Conservation (phyloP, 495 filamentous ascomycete genomes). For the Podospora appendiculata region DNA sequence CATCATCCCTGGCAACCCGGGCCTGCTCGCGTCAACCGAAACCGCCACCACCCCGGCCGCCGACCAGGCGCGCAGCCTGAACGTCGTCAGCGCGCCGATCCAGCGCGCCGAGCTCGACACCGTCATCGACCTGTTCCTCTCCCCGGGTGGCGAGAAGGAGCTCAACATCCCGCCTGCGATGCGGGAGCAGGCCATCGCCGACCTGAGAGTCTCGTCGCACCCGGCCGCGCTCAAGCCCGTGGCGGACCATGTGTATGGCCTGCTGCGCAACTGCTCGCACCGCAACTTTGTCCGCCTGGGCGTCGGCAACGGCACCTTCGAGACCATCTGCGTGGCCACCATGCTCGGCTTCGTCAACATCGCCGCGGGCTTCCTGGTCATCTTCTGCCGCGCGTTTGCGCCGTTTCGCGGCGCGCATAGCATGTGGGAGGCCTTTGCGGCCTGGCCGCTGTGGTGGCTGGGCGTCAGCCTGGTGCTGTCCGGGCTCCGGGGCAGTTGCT, state of each 20-base stretch:
- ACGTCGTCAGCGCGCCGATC: slow-evolving; percentile 3
- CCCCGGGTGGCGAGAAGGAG: slow-evolving; percentile 29
- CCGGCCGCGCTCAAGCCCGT: slow-evolving; percentile 23
- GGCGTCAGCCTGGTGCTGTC: slow-evolving; percentile 28
- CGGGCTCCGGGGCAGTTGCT: slow-evolving; percentile 31
- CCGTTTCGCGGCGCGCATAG: slow-evolving; percentile 22
- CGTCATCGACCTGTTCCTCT: slow-evolving; percentile 29
- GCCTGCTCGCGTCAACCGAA: not conserved
- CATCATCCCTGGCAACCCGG: slow-evolving; percentile 2
- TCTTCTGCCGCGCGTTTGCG: slow-evolving; percentile 23
- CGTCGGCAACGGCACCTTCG: slow-evolving; percentile 36
- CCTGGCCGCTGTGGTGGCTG: slow-evolving; percentile 34
- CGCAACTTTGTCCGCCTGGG: slow-evolving; percentile 42
- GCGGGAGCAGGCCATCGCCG: slow-evolving; percentile 20
- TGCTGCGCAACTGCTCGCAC: slow-evolving; percentile 43
- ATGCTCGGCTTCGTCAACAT: slow-evolving; percentile 25
- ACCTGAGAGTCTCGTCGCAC: slow-evolving; percentile 18
- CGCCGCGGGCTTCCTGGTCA: slow-evolving; percentile 23
- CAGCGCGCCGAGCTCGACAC: slow-evolving; percentile 24
- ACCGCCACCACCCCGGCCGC: not conserved
- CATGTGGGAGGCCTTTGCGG: slow-evolving; percentile 27
- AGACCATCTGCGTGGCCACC: slow-evolving; percentile 35
- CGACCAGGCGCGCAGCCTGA: not conserved
- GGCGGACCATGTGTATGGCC: slow-evolving; percentile 35
- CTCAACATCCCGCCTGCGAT: slow-evolving; percentile 33